Percentiles rank a stretch among this genome's conserved stretches.
phyloP scores from a whole-genome alignment of 2,329 filamentous ascomycete species.

The Rhinocladiella similis region DNA sequence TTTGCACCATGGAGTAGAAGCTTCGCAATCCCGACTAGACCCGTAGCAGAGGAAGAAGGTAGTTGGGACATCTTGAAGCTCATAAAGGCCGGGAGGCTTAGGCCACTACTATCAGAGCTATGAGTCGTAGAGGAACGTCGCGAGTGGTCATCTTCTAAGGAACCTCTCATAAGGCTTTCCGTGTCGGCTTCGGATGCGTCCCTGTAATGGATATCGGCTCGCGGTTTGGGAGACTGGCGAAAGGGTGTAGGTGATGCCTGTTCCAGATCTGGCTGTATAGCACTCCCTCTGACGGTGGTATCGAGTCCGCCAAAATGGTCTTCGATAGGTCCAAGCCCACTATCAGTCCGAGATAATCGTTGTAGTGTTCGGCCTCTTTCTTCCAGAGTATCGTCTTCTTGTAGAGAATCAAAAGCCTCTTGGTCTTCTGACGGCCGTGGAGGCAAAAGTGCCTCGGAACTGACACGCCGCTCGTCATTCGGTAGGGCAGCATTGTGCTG shows the following conservation, averaged over 20 bases:
- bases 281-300: too few species aligned
- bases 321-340: slow-evolving; percentile 17
- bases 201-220: not conserved
- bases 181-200: slow-evolving; percentile 10
- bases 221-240: not conserved
- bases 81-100: slow-evolving; percentile 21
- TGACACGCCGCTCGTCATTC: slow-evolving; percentile 5
- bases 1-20: slow-evolving; percentile 31
- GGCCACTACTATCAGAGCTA: slow-evolving; percentile 14
- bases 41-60: slow-evolving; percentile 10
- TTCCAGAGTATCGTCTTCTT: not conserved
- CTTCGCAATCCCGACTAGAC: slow-evolving; percentile 12
- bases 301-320: slow-evolving; percentile 15
- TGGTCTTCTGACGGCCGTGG: not conserved
- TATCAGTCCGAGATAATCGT: not conserved
- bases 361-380: not conserved
- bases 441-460: slow-evolving; percentile 19
- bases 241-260: too few species aligned
- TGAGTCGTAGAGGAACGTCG: slow-evolving; percentile 10
- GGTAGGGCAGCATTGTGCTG: not conserved
- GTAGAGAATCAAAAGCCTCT: not conserved
- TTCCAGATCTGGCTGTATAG: too few species aligned
- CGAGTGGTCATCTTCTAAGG: slow-evolving; percentile 7
- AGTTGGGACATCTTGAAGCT: slow-evolving; percentile 10
- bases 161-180: slow-evolving; percentile 18